Evolutionary conservation across 192 early-diverging fungal species (phyloP), one percentile per base, ranked within the genome.

Genomic region (Coemansia sp.): DNA sequence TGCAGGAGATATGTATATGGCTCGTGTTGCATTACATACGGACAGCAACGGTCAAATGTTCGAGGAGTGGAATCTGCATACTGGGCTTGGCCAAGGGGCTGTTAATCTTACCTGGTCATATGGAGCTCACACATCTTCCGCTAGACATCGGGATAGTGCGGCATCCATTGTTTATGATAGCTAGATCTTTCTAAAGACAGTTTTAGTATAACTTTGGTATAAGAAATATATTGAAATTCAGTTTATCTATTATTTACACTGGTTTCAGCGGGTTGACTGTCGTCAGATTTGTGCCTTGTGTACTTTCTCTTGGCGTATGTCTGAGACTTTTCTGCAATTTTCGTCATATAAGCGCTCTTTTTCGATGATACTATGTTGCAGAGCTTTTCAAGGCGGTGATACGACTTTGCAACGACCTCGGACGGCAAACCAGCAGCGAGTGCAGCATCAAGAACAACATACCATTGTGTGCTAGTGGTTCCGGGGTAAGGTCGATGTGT

Each of bases 371-470:
- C 13, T 42, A 68, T 53, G 23, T 68, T 66, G 41, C 72, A 72
- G 17, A 79, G 61, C 19, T 48, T 54, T 14, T 36, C 30, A 5
- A 79, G 61, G 19, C 76, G 66, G 31, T 54, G 50, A 28, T 67
- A 79, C 11, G 67, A 34, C n/a, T 71, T 55, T 4, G 76, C 76
- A 36, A 79, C 57, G 17, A 67, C 76, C 17, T 79, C 58, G 1
- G 58, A 59, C 4, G 76, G 76, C 17, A 79, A 19, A 19, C 67
- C 76, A 25, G 70, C 64, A 1, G 27, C 33, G 53, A 70, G 11
- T 2, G 70, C 76, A 7, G 55, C 59, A 23, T 70, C 54, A 10
- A 79, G 50, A 8, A 79, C 44, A 34, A 36, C 48, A 27, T 68
- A 59, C 76, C 76, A 79, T 31, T 68, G 66, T 22, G 41, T 52